Evolutionary conservation across 2,329 filamentous ascomycete genomes (phyloP), one percentile per base, ranked within the genome.

Genomic region (Chrysosporium keratinophilum): DNA sequence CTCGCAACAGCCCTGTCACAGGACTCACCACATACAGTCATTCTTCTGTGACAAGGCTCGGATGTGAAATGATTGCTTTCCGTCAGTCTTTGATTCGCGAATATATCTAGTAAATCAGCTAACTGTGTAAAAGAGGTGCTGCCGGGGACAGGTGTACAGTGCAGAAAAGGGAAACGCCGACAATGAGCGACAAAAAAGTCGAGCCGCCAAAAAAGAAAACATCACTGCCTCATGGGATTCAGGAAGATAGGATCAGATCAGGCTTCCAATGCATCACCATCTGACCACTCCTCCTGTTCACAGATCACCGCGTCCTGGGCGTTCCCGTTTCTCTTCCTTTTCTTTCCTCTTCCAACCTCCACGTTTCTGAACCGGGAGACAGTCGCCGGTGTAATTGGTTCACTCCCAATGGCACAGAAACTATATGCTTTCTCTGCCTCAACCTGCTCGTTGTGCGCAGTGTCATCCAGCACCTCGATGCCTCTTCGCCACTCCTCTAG

Each of bases 321-420:
- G 53, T 74, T 69, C 28, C 72, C 62, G 9, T 60, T 45, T 50
- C 59, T 56, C 45, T 61, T 65, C 34, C 67, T 64, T 44, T 67
- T 63, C 57, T 67, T 72, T 39, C 67, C 71, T 51, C 68, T 64
- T 3, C 66, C 68, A 52, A 68, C 58, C 55, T 71, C 68, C n/a
- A 71, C 64, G 58, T 75, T 69, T 20, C 68, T 67, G 58, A 71
- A 75, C 14, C 71, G 64, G 3, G 66, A 67, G 54, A 66, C 65
- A 52, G 66, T 70, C 31, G 69, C 64, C 1, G 73, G 73, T 1
- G 73, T 75, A 35, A 74, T 68, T 2, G 73, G 70, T 23, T 69
- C 69, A 49, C 66, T 71, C 28, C 63, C 67, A 50, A 61, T 50
- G 12, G 50, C 41, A 15, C 47, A 54, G 34, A 59, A 61, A 15